Evolutionary conservation across 1,284 basidiomycete genomes (phyloP), one percentile per base, ranked within the genome.

Genomic region (Papiliotrema fonsecae): DNA sequence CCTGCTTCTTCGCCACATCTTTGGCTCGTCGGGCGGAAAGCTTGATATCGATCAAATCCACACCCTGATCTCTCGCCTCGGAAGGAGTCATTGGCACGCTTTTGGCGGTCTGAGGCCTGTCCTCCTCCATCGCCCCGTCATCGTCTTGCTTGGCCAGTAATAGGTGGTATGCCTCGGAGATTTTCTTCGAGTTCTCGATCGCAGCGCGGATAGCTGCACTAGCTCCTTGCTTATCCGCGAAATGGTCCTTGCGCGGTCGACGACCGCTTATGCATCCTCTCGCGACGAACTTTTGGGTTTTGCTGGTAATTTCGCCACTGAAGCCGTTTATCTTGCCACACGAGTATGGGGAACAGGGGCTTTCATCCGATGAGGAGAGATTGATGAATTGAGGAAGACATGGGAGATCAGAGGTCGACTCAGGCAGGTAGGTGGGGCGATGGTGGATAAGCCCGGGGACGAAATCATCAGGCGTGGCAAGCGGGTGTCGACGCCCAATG

Each of bases 401-500:
- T 5, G 51, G 54, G 5, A 56, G 52, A 4, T 32, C 34, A 10
- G 32, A 27, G 22, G 26, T n/a, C 14, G 40, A n/a, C 5, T 39
- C 24, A 6, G 58, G 52, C 13, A 53, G 35, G 13, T 30, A 30
- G 9, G 38, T 28, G 0, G 61, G 62, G 36, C 40, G 44, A 27
- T 55, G 52, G 42, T 62, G 64, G 35, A 67, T 63, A 13, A 67
- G 53, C 18, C 61, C 63, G 11, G 65, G 65, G 21, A 65, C 57
- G 40, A 65, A 67, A 43, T 67, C 63, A 48, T 65, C 60, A 6
- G 63, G 63, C n/a, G 63, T 65, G 2, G 55, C 54, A 9, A 42
- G 24, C 5, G 60, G 55, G 36, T 67, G 65, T 4, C 59, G 52
- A 4, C 57, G 51, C 19, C 35, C 30, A 28, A 67, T 64, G 42